Base-by-base conservation (phyloP, 345 rosid species). In the Salix arbutifolia region DNA sequence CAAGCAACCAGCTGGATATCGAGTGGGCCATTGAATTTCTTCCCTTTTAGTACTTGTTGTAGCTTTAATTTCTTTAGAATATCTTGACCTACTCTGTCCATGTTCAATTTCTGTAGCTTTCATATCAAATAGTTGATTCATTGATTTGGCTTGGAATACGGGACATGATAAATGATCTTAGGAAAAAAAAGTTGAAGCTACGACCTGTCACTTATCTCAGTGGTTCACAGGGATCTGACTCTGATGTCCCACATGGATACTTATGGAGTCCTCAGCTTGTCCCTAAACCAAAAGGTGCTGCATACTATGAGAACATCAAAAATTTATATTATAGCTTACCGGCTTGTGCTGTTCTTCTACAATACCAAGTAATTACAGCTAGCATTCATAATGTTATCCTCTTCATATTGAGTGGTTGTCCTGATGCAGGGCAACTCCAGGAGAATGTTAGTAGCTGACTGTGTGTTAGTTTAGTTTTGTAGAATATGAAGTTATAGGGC, bases 211-310 rank as follows among this genome's bases (percentile, higher is more conserved):
- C 98, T 21, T 96, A 96, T 85, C 91, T 96, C 83, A 96, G 99
- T 87, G 98, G 99, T 80, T 89, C 99, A 61, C 97, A 96, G 73
- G 95, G 92, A 68, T 89, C 89, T 78, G 98, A 93, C 52, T 88
- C 93, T 42, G 89, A 94, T 60, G 87, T 91, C n/a, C 98, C 99
- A 19, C 68, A 94, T 88, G 99, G 98, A 80, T 96, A 96, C 77
- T 92, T 96, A 83, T 96, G 99, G 99, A 96, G 99, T 82, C 98
- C 98, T 74, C 95, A 92, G 70, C 98, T 92, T 76, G 98, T 94
- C 77, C 99, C 99, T 56, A 96, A 96, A 87, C 98, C 98, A 75
- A 94, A 96, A 96, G 99, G 99, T 96, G 26, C 73, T 74, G 40
- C 56, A 71, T 42, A 8, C 62, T 75, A 46, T 46, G 14, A 23